These are phyloP conservation scores for Inga laurina DNA, from an alignment of 306 rosid species.

Conservation along the genomic window DNA sequence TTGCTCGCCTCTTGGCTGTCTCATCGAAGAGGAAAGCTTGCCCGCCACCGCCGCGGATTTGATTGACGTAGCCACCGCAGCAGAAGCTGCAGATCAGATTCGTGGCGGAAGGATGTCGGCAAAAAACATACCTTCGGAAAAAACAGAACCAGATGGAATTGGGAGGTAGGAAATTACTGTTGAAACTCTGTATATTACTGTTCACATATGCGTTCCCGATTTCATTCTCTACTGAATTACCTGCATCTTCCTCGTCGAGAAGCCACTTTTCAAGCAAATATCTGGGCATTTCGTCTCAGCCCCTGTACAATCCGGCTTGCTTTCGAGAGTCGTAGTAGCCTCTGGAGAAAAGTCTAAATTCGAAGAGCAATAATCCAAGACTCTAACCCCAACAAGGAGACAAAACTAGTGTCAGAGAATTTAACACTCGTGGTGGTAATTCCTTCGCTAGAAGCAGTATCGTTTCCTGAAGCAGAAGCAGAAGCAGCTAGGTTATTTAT, in stretches of 20 bases:
- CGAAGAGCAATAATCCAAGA: slow-evolving; percentile 58
- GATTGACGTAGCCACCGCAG: too few relatives aligned
- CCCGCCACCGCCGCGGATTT: too few relatives aligned
- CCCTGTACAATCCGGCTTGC: slow-evolving; percentile 35
- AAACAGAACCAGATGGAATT: too few relatives aligned
- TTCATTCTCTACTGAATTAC: slow-evolving; percentile 23
- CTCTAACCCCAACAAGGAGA: slow-evolving; percentile 59
- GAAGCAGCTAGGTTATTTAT: slow-evolving; percentile 33
- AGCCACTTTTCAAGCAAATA: slow-evolving; percentile 86
- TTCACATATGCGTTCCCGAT: slow-evolving; percentile 49
- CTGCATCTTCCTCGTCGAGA: slow-evolving; percentile 54
- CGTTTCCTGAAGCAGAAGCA: slow-evolving; percentile 22
- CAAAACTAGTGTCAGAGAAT: slow-evolving; percentile 44
- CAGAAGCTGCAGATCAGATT: too few relatives aligned
- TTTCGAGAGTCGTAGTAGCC: slow-evolving; percentile 39
- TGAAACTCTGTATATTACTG: slow-evolving; percentile 45
- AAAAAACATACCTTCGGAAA: too few relatives aligned
- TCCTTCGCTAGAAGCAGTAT: slow-evolving; percentile 62
- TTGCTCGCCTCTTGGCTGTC: too few relatives aligned
- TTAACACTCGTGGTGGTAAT: slow-evolving; percentile 34
- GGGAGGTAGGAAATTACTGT: too few relatives aligned
- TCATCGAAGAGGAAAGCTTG: too few relatives aligned
- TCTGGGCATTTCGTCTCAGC: slow-evolving; percentile 45
- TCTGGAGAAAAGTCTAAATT: slow-evolving; percentile 66
- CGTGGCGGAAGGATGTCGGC: too few relatives aligned